phyloP scores from a whole-genome alignment of 805 yeast genomes.

The Hermanozyma aechmeae region DNA sequence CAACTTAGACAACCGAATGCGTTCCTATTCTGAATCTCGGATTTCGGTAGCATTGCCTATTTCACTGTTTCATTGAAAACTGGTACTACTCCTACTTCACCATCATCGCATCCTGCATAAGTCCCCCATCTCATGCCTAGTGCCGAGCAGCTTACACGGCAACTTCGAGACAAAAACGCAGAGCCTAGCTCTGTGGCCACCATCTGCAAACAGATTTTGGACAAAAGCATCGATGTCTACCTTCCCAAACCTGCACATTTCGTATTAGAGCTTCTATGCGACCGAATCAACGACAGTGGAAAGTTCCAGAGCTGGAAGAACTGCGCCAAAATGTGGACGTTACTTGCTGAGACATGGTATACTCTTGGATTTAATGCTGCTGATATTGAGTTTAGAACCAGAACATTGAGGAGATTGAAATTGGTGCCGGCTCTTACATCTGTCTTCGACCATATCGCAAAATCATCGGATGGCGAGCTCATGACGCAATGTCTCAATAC shows the following conservation, averaged over 20 bases:
- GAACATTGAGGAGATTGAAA: constrained; percentile 27
- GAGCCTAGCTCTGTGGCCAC: constrained; percentile 32
- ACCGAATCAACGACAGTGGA: constrained; percentile 45
- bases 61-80: too few relatives aligned
- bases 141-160: constrained; percentile 45
- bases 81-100: too few relatives aligned
- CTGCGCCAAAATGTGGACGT: constrained; percentile 39
- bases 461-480: constrained; percentile 2
- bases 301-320: constrained; percentile 33
- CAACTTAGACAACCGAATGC: too few relatives aligned
- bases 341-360: constrained; percentile 35
- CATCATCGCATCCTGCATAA: too few relatives aligned
- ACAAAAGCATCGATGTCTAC: constrained; percentile 22
- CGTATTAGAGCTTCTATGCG: constrained; percentile 49
- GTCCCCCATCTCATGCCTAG: too few relatives aligned
- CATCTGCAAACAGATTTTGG: constrained; percentile 23
- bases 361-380: constrained; percentile 13
- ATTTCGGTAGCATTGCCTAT: too few relatives aligned
- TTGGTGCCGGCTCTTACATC: constrained; percentile 9
- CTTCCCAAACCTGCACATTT: constrained; percentile 50
- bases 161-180: constrained; percentile 45
- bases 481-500: constrained; percentile 12
- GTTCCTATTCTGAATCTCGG: too few relatives aligned
- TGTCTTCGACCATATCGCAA: constrained; percentile 4
- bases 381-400: constrained; percentile 22